Conservation (phyloP, 148 eudicot species). For the Simmondsia chinensis region DNA sequence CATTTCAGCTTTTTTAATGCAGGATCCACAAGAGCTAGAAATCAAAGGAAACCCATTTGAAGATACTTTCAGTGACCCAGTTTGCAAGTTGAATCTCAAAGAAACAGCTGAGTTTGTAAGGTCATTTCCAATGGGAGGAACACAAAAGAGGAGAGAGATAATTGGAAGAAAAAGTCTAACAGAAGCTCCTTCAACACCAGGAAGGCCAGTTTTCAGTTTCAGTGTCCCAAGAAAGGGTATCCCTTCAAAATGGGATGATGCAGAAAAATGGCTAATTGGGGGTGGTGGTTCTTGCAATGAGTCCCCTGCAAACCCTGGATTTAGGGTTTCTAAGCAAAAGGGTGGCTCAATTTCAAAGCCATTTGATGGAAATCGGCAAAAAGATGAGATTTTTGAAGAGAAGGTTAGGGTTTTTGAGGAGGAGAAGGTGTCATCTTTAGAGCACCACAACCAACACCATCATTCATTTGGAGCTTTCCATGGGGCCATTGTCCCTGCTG, state of each 20-base stretch:
- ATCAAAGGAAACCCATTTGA: slow-evolving; percentile 43
- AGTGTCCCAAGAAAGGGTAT: slow-evolving; percentile 51
- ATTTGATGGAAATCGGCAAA: slow-evolving; percentile 12
- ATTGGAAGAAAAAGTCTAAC: slow-evolving; percentile 20
- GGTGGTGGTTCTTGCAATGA: slow-evolving; percentile 30
- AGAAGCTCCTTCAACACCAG: slow-evolving; percentile 66
- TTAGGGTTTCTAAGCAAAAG: slow-evolving; percentile 16
- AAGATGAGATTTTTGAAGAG: slow-evolving; percentile 35
- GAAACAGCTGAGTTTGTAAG: slow-evolving; percentile 72
- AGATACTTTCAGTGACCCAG: slow-evolving; percentile 47
- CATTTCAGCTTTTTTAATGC: too few relatives aligned
- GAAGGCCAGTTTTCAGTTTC: slow-evolving; percentile 71
- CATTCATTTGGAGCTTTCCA: slow-evolving; percentile 23
- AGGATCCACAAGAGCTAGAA: slow-evolving; percentile 12
- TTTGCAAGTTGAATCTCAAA: slow-evolving; percentile 58
- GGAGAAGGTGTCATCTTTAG: slow-evolving; percentile 17
- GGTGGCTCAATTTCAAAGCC: slow-evolving; percentile 14
- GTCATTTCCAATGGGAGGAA: slow-evolving; percentile 48
- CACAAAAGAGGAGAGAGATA: slow-evolving; percentile 31
- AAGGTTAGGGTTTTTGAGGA: slow-evolving; percentile 47
- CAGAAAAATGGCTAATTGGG: slow-evolving; percentile 67
- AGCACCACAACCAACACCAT: slow-evolving; percentile 13
- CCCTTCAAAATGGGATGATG: slow-evolving; percentile 95
- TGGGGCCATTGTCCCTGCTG: slow-evolving; percentile 31
- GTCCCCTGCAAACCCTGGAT: slow-evolving; percentile 46